phyloP scores from a whole-genome alignment of 2,329 filamentous ascomycete genomes.

The Pseudocercospora cruenta region DNA sequence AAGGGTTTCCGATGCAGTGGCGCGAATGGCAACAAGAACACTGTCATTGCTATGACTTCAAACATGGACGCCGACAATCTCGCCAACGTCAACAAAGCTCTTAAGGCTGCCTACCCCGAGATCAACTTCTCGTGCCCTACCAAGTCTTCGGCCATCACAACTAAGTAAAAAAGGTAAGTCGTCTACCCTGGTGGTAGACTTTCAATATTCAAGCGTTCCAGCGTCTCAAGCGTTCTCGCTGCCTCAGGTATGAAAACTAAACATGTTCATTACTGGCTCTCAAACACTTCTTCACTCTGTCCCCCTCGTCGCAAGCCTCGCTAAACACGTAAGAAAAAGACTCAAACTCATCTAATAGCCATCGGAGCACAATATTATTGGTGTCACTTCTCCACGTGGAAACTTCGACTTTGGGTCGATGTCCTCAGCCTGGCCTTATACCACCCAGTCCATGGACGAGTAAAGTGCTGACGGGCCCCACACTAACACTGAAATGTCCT shows the following conservation, averaged over 20 bases:
- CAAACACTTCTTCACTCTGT: neutral
- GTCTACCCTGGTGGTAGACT: neutral
- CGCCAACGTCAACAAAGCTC: conserved; percentile 12
- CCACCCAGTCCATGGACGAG: neutral
- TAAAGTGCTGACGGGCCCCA: neutral
- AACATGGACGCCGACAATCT: conserved; percentile 19
- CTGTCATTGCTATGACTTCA: conserved; percentile 20
- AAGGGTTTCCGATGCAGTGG: conserved; percentile 21
- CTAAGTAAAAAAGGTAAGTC: neutral
- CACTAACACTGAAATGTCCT: neutral
- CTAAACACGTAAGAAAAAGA: neutral
- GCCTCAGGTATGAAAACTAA: neutral
- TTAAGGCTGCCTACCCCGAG: conserved; percentile 22
- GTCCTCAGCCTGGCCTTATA: neutral
- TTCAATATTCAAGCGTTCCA: neutral
- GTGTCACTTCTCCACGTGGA: neutral
- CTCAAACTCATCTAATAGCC: neutral
- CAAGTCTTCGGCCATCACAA: neutral
- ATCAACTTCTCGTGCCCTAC: conserved; percentile 21
- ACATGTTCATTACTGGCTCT: neutral
- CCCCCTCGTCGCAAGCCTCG: neutral
- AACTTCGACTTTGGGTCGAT: neutral
- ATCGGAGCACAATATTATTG: neutral
- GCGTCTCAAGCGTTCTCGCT: neutral
- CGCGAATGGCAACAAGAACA: conserved; percentile 20